Base-by-base conservation (phyloP, 768 basidiomycete genomes). In the Amanita inopinata region DNA sequence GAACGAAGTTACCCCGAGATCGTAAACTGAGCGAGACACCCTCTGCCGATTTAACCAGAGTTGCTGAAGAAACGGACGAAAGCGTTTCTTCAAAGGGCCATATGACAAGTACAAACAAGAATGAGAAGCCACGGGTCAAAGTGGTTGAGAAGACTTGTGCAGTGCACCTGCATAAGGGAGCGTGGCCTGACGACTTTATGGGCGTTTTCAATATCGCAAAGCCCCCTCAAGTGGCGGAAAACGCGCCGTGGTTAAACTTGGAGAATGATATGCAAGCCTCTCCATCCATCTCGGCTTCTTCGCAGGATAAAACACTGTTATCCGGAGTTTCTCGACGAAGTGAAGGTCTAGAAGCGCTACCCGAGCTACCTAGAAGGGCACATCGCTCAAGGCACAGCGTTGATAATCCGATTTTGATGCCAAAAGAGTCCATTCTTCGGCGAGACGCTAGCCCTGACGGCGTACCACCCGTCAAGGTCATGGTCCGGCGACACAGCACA, bases 161-260 rank as follows among this genome's bases (percentile, higher is more conserved):
- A 17, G 66, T 85, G 48, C 70, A 77, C 42, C 72, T 86, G 24
- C 76, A 78, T 24, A 83, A 86, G 57, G 84, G 81, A 45, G 85
- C 82, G 58, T 87, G 83, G 83, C 83, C 86, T 0, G 83, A 86
- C 59, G 84, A 86, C 58, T 83, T 86, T 56, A 56, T 87, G 43
- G 76, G 77, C 49, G 76, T 66, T 20, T 73, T 83, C 47, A 42
- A 25, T 30, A 49, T 33, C 19, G 23, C 36, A 14, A 47, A 46
- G 33, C 30, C 46, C 41, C 53, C 40, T 46, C 52, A 43, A 49
- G 56, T 40, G 53, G 53, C 50, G 27, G 40, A 43, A 54, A 56
- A 47, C 54, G 53, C 45, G 31, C 40, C 36, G 48, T 47, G 27
- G 55, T 56, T 33, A 22, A 34, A 44, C 17, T 27, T 36, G 10